phyloP scores from a whole-genome alignment of 495 filamentous ascomycete genomes.

The Friedmanniomyces simplex region DNA sequence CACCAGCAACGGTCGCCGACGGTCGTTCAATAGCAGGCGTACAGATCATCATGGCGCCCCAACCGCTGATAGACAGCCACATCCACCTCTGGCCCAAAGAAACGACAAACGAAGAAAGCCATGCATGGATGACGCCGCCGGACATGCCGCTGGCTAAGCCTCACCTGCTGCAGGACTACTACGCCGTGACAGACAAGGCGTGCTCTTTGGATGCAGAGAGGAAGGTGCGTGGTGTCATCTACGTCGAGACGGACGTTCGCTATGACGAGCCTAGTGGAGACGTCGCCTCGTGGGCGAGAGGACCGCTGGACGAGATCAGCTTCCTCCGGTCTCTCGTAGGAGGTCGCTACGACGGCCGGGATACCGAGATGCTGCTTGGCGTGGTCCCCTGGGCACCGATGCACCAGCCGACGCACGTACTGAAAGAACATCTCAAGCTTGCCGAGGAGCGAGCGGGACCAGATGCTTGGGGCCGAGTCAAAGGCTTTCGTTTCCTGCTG shows the following conservation, averaged over 20 bases:
- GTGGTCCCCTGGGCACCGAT: slow-evolving; percentile 79
- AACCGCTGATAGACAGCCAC: slow-evolving; percentile 68
- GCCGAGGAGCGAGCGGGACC: slow-evolving; percentile 34
- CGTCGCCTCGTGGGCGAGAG: slow-evolving; percentile 37
- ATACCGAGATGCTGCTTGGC: slow-evolving; percentile 48
- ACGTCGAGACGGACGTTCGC: slow-evolving; percentile 68
- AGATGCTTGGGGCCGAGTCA: slow-evolving; percentile 37
- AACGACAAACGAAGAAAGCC: slow-evolving; percentile 42
- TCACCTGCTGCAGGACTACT: slow-evolving; percentile 37
- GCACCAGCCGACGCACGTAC: slow-evolving; percentile 38
- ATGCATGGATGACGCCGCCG: slow-evolving; percentile 52
- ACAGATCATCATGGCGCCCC: slow-evolving; percentile 14
- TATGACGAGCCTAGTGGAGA: slow-evolving; percentile 22
- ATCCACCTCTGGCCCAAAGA: slow-evolving; percentile 70
- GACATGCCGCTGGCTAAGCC: slow-evolving; percentile 46
- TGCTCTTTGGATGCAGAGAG: not conserved
- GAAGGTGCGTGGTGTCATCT: slow-evolving; percentile 55
- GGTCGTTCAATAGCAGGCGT: not conserved
- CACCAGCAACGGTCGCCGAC: not conserved
- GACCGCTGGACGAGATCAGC: slow-evolving; percentile 61
- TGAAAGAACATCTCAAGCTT: slow-evolving; percentile 23
- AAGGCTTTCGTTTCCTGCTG: slow-evolving; percentile 69
- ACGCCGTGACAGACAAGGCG: not conserved
- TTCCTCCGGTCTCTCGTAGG: slow-evolving; percentile 54
- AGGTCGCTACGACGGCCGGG: slow-evolving; percentile 40